A percentile compares a stretch with the other conserved stretches of the same genome.
phyloP scores from a whole-genome alignment of 176 grass and related monocot species.

The Musa troglodytarum region DNA sequence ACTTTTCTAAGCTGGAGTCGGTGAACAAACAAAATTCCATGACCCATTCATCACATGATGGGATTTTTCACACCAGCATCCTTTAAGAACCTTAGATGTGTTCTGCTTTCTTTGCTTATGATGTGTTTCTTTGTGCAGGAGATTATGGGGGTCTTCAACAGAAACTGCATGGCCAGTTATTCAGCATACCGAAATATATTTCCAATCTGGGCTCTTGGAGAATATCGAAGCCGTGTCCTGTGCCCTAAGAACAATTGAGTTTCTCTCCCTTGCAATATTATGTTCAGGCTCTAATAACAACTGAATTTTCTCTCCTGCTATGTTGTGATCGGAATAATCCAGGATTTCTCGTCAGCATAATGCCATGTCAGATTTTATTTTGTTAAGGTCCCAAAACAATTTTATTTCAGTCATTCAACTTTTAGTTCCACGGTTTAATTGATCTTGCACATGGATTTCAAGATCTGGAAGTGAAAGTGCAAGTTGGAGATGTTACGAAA shows the following conservation, averaged over 20 bases:
- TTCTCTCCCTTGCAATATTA: background rate
- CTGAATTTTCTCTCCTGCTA: background rate
- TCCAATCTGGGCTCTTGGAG: conserved; percentile 76
- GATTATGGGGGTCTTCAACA: conserved; percentile 81
- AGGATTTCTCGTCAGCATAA: background rate
- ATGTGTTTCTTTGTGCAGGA: conserved; percentile 31
- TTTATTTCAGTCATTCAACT: too few relatives aligned
- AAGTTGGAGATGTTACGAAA: too few relatives aligned
- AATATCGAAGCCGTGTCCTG: conserved; percentile 46
- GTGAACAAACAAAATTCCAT: background rate
- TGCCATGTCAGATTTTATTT: too few relatives aligned
- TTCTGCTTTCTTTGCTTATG: background rate
- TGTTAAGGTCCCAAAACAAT: too few relatives aligned
- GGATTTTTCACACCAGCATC: too few relatives aligned
- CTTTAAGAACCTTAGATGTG: too few relatives aligned
- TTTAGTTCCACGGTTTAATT: too few relatives aligned
- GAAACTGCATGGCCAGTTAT: conserved; percentile 76
- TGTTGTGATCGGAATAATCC: background rate
- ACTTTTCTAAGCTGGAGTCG: background rate
- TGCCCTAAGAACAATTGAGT: background rate
- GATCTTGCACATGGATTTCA: too few relatives aligned
- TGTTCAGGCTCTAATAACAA: too few relatives aligned
- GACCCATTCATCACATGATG: too few relatives aligned
- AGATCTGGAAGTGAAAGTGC: too few relatives aligned
- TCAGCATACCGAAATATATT: conserved; percentile 66